Conservation (phyloP, 129 eudicot genomes). For the Helichrysum umbraculigerum region DNA sequence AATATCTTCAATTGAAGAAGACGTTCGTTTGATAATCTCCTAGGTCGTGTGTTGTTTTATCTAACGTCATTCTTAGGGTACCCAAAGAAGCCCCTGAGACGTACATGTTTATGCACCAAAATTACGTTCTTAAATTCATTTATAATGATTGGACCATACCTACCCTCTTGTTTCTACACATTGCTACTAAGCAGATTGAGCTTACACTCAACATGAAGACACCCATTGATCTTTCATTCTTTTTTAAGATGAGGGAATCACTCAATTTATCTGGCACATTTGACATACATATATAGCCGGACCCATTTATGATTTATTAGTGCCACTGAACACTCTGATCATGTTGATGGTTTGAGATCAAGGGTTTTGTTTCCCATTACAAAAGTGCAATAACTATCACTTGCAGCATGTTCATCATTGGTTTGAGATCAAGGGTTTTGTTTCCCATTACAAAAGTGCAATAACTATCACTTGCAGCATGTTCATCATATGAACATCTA, state of each 20-base stretch:
- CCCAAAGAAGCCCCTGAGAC: neutral
- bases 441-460: too few relatives aligned
- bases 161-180: neutral
- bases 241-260: neutral
- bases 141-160: neutral
- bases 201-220: neutral
- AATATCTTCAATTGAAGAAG: neutral
- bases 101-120: neutral
- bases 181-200: neutral
- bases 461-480: too few relatives aligned
- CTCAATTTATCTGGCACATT: too few relatives aligned
- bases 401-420: too few relatives aligned
- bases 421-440: too few relatives aligned
- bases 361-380: too few relatives aligned
- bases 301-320: too few relatives aligned
- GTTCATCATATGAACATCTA: neutral
- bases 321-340: too few relatives aligned
- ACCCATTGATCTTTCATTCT: too few relatives aligned
- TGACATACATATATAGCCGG: too few relatives aligned
- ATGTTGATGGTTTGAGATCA: too few relatives aligned
- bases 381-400: too few relatives aligned
- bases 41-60: neutral
- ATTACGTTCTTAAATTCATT: neutral
- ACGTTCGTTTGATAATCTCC: neutral
- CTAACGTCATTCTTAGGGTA: neutral